Conservation (phyloP, 1,139 yeast species). For the Keqinozyma sinolaborantium region DNA sequence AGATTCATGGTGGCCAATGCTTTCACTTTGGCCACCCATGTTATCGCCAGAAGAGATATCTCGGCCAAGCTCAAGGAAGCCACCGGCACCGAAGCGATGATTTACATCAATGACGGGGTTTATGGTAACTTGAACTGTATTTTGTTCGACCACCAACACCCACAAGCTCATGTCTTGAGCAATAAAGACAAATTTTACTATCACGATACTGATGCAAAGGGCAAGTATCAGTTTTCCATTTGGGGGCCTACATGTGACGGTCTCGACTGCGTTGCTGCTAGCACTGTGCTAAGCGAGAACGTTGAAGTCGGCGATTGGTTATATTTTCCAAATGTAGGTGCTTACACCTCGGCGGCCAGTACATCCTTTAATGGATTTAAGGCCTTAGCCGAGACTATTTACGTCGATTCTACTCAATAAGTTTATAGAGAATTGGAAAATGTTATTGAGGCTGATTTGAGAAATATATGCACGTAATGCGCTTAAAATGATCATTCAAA, state of each 20-base stretch:
- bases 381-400: slow-evolving; percentile 55
- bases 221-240: slow-evolving; percentile 52
- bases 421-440: too few relatives aligned
- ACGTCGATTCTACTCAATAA: slow-evolving; percentile 46
- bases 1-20: slow-evolving; percentile 85
- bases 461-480: too few relatives aligned
- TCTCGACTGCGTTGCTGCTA: slow-evolving; percentile 72
- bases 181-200: slow-evolving; percentile 50
- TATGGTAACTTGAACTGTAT: slow-evolving; percentile 95
- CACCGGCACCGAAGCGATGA: slow-evolving; percentile 32
- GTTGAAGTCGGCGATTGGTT: slow-evolving; percentile 90
- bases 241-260: slow-evolving; percentile 99
- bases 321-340: slow-evolving; percentile 80
- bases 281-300: slow-evolving; percentile 50
- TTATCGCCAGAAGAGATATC: slow-evolving; percentile 72
- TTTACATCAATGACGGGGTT: slow-evolving; percentile 91
- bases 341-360: slow-evolving; percentile 91
- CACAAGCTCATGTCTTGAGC: slow-evolving; percentile 62
- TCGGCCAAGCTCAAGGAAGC: slow-evolving; percentile 8
- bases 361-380: slow-evolving; percentile 87
- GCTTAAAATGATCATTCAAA: too few relatives aligned
- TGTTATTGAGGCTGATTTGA: too few relatives aligned
- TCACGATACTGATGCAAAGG: slow-evolving; percentile 22
- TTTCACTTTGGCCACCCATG: slow-evolving; percentile 79
- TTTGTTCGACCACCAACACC: slow-evolving; percentile 86